Conservation (phyloP, 2,329 filamentous ascomycete genomes). For the Penicillium sp. region DNA sequence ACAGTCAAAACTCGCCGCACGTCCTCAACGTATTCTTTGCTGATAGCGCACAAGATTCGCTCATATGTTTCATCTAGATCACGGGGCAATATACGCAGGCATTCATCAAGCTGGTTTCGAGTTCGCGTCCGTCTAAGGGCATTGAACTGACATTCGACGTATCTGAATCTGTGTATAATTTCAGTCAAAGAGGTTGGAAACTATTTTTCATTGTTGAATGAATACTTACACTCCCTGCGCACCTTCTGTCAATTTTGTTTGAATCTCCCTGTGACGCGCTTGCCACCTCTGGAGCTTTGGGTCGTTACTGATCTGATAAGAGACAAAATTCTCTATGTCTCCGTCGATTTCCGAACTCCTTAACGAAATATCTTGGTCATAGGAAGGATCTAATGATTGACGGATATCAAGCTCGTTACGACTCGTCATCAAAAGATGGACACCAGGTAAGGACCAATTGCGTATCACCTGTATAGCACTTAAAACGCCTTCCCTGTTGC, state of each 20-base stretch:
- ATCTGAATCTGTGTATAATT: slow-evolving; percentile 30
- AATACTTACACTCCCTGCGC: slow-evolving; percentile 18
- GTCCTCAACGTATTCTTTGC: slow-evolving; percentile 19
- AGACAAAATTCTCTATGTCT: slow-evolving; percentile 29
- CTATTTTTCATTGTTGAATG: background rate
- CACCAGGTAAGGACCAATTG: slow-evolving; percentile 12
- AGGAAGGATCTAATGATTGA: background rate
- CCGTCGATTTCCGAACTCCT: slow-evolving; percentile 17
- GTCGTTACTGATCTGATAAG: slow-evolving; percentile 18
- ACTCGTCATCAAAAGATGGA: slow-evolving; percentile 33
- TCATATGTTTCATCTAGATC: slow-evolving; percentile 37
- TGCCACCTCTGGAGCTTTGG: slow-evolving; percentile 19
- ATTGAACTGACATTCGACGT: slow-evolving; percentile 32
- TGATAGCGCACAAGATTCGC: slow-evolving; percentile 32
- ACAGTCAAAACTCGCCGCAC: slow-evolving; percentile 29
- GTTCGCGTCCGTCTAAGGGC: slow-evolving; percentile 18
- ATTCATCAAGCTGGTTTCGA: slow-evolving; percentile 26
- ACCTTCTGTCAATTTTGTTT: background rate
- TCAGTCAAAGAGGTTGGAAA: slow-evolving; percentile 5
- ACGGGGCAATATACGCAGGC: slow-evolving; percentile 28
- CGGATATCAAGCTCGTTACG: slow-evolving; percentile 19
- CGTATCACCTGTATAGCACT: slow-evolving; percentile 5
- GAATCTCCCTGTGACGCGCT: slow-evolving; percentile 15
- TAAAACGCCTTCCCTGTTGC: slow-evolving; percentile 11
- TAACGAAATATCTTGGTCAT: background rate